A percentile compares a stretch with the other conserved stretches of the same genome.
These are phyloP conservation scores for Piedraia hortae DNA, from an alignment of 2,329 filamentous ascomycete species.

Conservation along the genomic window DNA sequence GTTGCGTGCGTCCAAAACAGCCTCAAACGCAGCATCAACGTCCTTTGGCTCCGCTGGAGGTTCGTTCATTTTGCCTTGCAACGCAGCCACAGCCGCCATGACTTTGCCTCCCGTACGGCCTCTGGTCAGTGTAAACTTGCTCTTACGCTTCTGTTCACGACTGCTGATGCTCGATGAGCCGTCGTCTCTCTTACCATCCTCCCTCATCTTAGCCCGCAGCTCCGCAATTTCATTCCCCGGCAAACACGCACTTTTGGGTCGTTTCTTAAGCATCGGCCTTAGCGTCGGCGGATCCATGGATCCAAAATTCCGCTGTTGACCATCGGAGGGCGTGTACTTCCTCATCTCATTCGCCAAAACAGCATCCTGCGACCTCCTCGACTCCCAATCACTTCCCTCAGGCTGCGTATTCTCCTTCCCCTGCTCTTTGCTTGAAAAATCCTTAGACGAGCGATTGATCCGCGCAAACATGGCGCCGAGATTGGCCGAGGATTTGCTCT, in stretches of 20 bases:
- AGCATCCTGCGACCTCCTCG: constrained; percentile 13
- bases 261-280: constrained; percentile 16
- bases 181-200: constrained; percentile 4
- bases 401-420: constrained; percentile 68
- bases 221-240: constrained; percentile 5
- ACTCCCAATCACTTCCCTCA: constrained; percentile 52
- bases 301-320: constrained; percentile 33
- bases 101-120: constrained; percentile 26
- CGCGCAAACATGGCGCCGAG: constrained; percentile 50
- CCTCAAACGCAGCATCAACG: constrained; percentile 35
- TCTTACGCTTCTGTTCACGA: constrained; percentile 8
- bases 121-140: constrained; percentile 10
- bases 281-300: constrained; percentile 15
- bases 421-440: constrained; percentile 24
- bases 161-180: constrained; percentile 14
- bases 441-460: constrained; percentile 38
- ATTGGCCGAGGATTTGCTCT: constrained; percentile 61
- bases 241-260: constrained; percentile 9
- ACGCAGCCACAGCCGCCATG: constrained; percentile 34
- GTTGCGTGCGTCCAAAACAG: constrained; percentile 51
- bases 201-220: constrained; percentile 6
- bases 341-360: constrained; percentile 26
- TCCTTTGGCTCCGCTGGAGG: constrained; percentile 19
- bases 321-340: constrained; percentile 30
- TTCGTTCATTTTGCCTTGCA: constrained; percentile 25